Evolutionary conservation across 805 yeast genomes (phyloP).

Genomic region (Ogataea salicorniae): DNA sequence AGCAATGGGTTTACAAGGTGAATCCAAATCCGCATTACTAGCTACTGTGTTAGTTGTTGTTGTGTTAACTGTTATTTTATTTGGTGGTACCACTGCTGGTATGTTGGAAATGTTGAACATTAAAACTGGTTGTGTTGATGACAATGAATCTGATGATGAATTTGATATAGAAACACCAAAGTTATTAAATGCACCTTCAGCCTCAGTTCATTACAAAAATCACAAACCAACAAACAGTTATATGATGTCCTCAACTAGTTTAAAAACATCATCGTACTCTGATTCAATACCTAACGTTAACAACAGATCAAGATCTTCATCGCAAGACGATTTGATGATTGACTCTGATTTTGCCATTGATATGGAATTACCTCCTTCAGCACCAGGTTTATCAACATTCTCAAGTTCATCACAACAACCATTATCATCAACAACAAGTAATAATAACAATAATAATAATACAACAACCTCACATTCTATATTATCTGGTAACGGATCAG

Average conservation of each 20-base stretch:
- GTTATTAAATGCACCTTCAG: slow-evolving; percentile 13
- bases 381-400: slow-evolving; percentile 18
- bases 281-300: slow-evolving; percentile 12
- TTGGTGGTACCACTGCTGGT: slow-evolving; percentile 98
- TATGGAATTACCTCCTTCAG: slow-evolving; percentile 30
- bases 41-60: slow-evolving; percentile 97
- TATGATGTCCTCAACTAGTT: slow-evolving; percentile 11
- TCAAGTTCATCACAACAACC: slow-evolving; percentile 6
- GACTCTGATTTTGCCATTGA: slow-evolving; percentile 33
- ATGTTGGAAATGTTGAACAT: slow-evolving; percentile 95
- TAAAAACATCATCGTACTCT: slow-evolving; percentile 19
- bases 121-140: slow-evolving; percentile 84
- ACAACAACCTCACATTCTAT: neutral
- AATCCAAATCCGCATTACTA: slow-evolving; percentile 75
- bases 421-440: no score
- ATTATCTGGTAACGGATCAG: neutral
- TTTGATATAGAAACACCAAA: slow-evolving; percentile 81
- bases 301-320: slow-evolving; percentile 21
- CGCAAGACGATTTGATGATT: slow-evolving; percentile 24
- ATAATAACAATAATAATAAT: no score
- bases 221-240: slow-evolving; percentile 5
- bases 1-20: slow-evolving; percentile 97
- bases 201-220: slow-evolving; percentile 7
- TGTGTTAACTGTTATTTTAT: slow-evolving; percentile 88
- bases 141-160: slow-evolving; percentile 85